These are phyloP conservation scores for Diutina rugosa DNA, from an alignment of 1,139 yeast species.

Conservation along the genomic window DNA sequence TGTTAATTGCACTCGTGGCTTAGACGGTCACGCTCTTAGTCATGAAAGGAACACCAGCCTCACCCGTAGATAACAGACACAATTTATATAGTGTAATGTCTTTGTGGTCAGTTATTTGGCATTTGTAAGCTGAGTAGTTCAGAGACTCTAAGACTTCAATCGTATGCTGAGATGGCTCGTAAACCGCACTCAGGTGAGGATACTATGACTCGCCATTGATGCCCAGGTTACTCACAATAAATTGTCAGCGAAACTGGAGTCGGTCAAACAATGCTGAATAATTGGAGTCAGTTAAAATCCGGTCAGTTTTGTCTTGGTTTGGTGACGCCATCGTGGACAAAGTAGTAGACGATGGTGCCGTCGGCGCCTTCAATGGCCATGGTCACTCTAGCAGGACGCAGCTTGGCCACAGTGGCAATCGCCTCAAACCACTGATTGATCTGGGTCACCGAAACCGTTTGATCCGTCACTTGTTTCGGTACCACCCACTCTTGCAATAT, in stretches of 20 bases:
- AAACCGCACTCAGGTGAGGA: too few relatives aligned
- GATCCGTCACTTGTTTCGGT: slow-evolving; percentile 11
- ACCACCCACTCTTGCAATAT: slow-evolving; percentile 21
- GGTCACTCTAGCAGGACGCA: slow-evolving; percentile 28
- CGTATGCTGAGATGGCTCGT: too few relatives aligned
- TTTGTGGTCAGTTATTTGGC: too few relatives aligned
- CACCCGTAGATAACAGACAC: neutral
- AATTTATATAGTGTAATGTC: too few relatives aligned
- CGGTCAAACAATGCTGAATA: too few relatives aligned
- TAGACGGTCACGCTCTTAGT: neutral
- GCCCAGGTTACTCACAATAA: too few relatives aligned
- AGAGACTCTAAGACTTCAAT: too few relatives aligned
- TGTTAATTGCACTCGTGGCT: neutral
- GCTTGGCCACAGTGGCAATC: slow-evolving; percentile 7
- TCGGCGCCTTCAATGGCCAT: slow-evolving; percentile 50
- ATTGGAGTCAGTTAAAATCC: too few relatives aligned
- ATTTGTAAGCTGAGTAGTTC: too few relatives aligned
- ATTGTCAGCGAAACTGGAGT: too few relatives aligned
- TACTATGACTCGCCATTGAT: too few relatives aligned
- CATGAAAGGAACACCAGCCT: neutral
- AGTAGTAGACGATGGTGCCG: slow-evolving; percentile 57
- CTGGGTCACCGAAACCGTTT: slow-evolving; percentile 11
- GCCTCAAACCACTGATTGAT: slow-evolving; percentile 20
- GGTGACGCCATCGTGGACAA: slow-evolving; percentile 47
- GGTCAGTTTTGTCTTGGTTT: slow-evolving; percentile 26